Conservation (phyloP, 805 yeast species). For the Candida dajiaensis region DNA sequence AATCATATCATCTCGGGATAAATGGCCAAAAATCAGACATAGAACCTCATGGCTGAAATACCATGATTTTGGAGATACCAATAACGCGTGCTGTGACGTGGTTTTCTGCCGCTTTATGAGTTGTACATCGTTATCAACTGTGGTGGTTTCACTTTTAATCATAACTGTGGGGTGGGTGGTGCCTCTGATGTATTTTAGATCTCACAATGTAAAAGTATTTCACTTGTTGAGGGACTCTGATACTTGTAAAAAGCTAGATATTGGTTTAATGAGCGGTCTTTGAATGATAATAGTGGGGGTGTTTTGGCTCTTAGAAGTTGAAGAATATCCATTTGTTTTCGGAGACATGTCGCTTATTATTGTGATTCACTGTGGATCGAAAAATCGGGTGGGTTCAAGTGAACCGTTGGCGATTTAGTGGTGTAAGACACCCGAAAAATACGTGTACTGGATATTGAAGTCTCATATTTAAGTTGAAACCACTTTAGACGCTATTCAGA, state of each 20-base stretch:
- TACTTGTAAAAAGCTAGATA: not conserved
- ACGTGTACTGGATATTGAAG: no score
- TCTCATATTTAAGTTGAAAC: no score
- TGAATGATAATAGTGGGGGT: no score
- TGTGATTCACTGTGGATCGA: not conserved
- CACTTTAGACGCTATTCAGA: no score
- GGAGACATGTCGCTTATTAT: not conserved
- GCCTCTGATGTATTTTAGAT: no score
- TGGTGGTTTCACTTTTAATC: not conserved
- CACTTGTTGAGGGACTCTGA: not conserved
- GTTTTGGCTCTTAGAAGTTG: no score
- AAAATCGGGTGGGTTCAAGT: not conserved
- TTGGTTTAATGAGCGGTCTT: not conserved
- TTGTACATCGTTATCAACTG: not conserved
- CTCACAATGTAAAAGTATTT: no score
- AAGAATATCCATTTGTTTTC: not conserved
- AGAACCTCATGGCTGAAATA: conserved; percentile 19
- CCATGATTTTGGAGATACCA: not conserved
- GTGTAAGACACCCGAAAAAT: no score
- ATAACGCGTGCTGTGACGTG: not conserved
- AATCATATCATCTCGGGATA: conserved; percentile 12
- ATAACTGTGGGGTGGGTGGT: not conserved
- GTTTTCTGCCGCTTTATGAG: not conserved
- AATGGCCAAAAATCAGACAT: conserved; percentile 11
- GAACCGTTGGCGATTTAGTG: no score